Evolutionary conservation across 768 basidiomycete genomes (phyloP), one percentile per base, ranked within the genome.

Genomic region (Chalciporus chontae): DNA sequence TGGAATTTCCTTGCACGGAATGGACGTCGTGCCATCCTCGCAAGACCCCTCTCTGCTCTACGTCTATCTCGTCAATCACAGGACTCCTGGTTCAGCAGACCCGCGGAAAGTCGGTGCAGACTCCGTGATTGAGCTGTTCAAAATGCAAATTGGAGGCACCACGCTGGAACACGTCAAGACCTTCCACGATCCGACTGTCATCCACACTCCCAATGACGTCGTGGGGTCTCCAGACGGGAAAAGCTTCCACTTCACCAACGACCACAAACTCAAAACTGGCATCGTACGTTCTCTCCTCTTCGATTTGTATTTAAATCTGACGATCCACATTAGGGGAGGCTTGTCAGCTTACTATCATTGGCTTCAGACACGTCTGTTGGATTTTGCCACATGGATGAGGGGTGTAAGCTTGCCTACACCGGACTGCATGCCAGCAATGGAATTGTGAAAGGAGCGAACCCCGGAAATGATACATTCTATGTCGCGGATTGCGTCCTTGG

Each of bases 11-110:
- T 58, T 81, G 10, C 84, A 86, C 49, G 85, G 85, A 14, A 78
- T 89, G 77, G 86, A 87, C 48, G 76, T 86, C 18, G 82, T 85
- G 8, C 70, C 76, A 1, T 81, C 83, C 7, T 56, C 69, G 1
- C 55, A 70, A 3, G 67, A 83, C 48, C 71, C 78, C 4, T 65
- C 71, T 10, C 64, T 75, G 41, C 73, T 87, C 8, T 85, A 77
- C 53, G 69, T 88, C 14, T 88, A 86, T 58, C 69, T 85, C n/a
- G 71, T 89, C 54, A 89, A 89, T 61, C 86, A 89, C 62, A 79
- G 83, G 26, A 70, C 68, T 17, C 85, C 85, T 0, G 48, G 71
- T 2, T 64, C 64, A 14, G 70, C 65, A 11, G 61, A 70, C 19
- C 66, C 78, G 1, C 56, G 50, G 6, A 55, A 61, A 13, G 72